Evolutionary conservation across 176 grass and related monocot genomes (phyloP), one percentile per base, ranked within the genome.

Genomic region (Bothriochloa decipiens): DNA sequence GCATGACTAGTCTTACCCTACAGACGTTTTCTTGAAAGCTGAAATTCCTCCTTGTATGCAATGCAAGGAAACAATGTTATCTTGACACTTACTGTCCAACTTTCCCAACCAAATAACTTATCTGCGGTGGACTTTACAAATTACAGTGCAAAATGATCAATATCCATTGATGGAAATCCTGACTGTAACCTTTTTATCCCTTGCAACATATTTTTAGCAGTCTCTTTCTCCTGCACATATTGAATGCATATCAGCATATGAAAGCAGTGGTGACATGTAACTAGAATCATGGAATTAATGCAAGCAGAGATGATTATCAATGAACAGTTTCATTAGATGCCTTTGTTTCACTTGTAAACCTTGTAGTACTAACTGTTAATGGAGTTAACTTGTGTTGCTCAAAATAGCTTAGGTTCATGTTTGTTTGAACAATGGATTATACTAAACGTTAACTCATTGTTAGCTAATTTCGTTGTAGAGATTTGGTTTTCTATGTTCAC

Each of bases 201-300:
- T 86, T 89, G 86, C 36, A 99, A 87, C 18, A 99, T 87, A 83
- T 35, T 92, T 88, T 91, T 92, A 46, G 93, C 93, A 16, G 88
- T 96, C 71, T 98, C 97, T 74, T 90, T 96, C 83, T 99, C 93
- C 93, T 99, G 90, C 61, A 89, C 80, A 84, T 78, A 86, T 79
- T 20, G 20, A 86, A 79, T 22, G 40, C 4, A 55, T 23, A 82
- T 65, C 36, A 86, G 40, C 10, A 74, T 45, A 85, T 18, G 36
- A 83, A 40, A 75, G 32, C 61, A 87, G 28, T 29, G 75, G 49
- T 40, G 3, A 81, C n/a, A 25, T 67, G 62, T 47, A 4, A 87
- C 79, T 0, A 41, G 69, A 84, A 75, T 68, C 32, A 53, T 43
- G 32, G 61, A 41, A 63, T 78, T 13, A 66, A 15, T 86, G 32